Conservation (phyloP, 805 yeast species). For the Phaffomyces antillensis region DNA sequence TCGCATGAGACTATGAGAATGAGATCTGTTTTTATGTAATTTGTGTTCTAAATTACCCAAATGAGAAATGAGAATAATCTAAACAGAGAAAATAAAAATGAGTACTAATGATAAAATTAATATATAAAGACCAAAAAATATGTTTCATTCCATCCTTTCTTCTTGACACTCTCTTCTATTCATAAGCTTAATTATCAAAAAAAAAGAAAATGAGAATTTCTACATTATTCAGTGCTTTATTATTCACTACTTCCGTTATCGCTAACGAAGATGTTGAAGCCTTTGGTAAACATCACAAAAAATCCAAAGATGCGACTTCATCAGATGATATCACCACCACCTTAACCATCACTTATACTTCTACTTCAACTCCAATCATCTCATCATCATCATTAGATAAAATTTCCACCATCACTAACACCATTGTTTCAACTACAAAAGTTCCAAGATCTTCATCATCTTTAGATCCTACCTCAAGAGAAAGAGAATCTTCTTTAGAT, state of each 20-base stretch:
- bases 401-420: too few species aligned
- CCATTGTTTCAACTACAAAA: too few species aligned
- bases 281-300: constrained; percentile 1
- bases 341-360: not conserved
- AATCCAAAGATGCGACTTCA: not conserved
- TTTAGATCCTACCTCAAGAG: too few species aligned
- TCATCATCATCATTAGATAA: not conserved
- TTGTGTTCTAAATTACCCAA: too few species aligned
- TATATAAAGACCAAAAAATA: too few species aligned
- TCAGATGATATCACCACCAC: not conserved
- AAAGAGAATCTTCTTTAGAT: too few species aligned
- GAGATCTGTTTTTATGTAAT: too few species aligned
- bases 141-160: too few species aligned
- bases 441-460: too few species aligned
- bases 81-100: not conserved
- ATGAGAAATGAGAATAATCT: not conserved
- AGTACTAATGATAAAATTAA: not conserved
- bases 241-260: not conserved
- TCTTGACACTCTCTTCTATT: too few species aligned
- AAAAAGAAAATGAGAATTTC: constrained; percentile 1
- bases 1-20: too few species aligned
- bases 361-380: not conserved
- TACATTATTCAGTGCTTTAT: constrained; percentile 1
- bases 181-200: not conserved
- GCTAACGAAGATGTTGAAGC: constrained; percentile 2